phyloP scores from a whole-genome alignment of 257 asterid genomes.

The Nicotiana obtusifolia region DNA sequence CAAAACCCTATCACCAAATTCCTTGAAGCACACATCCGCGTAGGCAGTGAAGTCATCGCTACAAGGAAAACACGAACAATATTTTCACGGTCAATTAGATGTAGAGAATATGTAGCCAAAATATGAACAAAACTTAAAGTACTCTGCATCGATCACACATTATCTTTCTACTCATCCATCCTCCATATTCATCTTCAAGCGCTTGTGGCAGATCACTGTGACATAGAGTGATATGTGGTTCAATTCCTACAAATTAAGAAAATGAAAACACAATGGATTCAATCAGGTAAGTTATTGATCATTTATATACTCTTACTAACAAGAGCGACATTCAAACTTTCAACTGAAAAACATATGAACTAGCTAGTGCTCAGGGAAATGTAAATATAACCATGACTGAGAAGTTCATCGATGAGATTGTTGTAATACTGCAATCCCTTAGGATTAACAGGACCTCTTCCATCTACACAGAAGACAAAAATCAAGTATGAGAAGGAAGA shows the following conservation, averaged over 20 bases:
- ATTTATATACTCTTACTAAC: background rate
- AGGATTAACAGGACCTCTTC: conserved; percentile 23
- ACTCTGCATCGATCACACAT: conserved; percentile 32
- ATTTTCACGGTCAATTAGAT: background rate
- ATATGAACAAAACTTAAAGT: background rate
- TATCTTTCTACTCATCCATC: conserved; percentile 46
- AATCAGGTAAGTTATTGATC: background rate
- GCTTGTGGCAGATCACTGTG: conserved; percentile 57
- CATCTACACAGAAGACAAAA: conserved; percentile 11
- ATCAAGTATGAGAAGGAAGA: background rate
- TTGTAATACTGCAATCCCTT: conserved; percentile 25
- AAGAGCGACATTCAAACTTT: background rate
- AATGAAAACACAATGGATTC: background rate
- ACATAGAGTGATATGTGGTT: conserved; percentile 47
- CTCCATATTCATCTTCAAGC: conserved; percentile 53
- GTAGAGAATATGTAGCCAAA: background rate
- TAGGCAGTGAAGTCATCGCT: conserved; percentile 50
- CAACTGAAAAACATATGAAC: background rate
- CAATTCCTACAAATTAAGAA: conserved; percentile 34
- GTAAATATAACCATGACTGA: conserved; percentile 22
- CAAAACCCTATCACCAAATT: conserved; percentile 52
- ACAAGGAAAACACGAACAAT: background rate
- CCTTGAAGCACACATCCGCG: conserved; percentile 56
- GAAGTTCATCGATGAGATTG: conserved; percentile 31
- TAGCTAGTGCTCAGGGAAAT: background rate